Evolutionary conservation across 1,139 yeast genomes (phyloP).

Genomic region (Candida neerlandica): DNA sequence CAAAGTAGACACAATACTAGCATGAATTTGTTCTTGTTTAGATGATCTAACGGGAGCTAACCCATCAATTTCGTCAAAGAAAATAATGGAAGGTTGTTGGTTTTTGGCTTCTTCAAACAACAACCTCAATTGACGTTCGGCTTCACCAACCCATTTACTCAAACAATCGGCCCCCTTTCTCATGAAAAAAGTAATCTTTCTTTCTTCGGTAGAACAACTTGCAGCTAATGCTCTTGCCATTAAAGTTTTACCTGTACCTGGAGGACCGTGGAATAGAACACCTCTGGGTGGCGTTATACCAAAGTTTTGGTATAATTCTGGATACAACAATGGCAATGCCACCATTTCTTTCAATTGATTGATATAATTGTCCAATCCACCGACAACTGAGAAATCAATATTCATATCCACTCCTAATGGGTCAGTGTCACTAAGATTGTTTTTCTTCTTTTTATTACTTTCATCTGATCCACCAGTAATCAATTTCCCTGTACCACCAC

Average conservation of each 20-base stretch:
- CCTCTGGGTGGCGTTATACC: conserved; percentile 97
- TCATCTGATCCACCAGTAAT: conserved; percentile 42
- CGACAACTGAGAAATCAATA: conserved; percentile 86
- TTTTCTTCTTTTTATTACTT: conserved; percentile 49
- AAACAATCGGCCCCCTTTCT: conserved; percentile 97
- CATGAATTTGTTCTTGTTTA: conserved; percentile 97
- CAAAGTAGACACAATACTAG: conserved; percentile 92
- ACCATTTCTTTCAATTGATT: conserved; percentile 97
- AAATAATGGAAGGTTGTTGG: conserved; percentile 93
- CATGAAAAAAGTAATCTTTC: conserved; percentile 95
- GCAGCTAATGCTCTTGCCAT: conserved; percentile 99
- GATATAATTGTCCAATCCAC: conserved; percentile 90
- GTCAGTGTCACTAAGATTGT: conserved; percentile 84
- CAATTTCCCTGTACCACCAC: conserved; percentile 20
- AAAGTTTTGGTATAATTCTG: conserved; percentile 89
- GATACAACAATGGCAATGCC: conserved; percentile 87
- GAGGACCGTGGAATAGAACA: conserved; percentile 97
- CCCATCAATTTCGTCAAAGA: conserved; percentile 97
- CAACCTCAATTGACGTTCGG: conserved; percentile 88
- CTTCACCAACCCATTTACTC: conserved; percentile 99
- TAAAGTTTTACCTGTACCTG: conserved; percentile 98
- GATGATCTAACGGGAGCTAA: conserved; percentile 97
- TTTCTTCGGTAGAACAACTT: conserved; percentile 78
- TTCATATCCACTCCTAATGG: conserved; percentile 94
- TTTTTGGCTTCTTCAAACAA: conserved; percentile 94